Percentiles rank a stretch among this genome's conserved stretches.
These are phyloP conservation scores for Candida lessepsii DNA, from an alignment of 805 yeast genomes.

Conservation along the genomic window DNA sequence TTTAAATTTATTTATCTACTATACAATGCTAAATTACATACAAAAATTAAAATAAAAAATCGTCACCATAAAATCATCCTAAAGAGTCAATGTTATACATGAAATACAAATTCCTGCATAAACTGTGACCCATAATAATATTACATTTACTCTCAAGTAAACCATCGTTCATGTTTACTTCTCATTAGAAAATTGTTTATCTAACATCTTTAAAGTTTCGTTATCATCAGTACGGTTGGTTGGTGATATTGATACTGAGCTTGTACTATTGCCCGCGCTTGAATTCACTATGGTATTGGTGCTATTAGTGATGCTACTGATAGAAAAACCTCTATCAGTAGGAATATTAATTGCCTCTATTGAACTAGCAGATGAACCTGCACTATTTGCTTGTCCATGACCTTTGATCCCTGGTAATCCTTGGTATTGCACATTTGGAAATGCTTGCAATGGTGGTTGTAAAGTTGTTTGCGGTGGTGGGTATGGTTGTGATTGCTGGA, in stretches of 20 bases:
- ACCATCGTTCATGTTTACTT: too few species aligned
- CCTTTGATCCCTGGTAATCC: not conserved
- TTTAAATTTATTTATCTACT: too few species aligned
- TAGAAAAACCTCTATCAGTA: conserved; percentile 2
- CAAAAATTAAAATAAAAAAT: too few species aligned
- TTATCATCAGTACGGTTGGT: conserved; percentile 13
- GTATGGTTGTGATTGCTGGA: not conserved
- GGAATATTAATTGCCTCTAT: conserved; percentile 4
- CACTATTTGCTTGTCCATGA: not conserved
- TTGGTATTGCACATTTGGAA: too few species aligned
- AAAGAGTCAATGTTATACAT: too few species aligned
- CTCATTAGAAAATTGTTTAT: conserved; percentile 17
- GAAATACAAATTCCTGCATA: too few species aligned
- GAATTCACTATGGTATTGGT: not conserved
- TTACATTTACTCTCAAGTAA: too few species aligned
- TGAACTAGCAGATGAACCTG: not conserved
- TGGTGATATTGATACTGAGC: conserved; percentile 5
- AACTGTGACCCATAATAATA: too few species aligned
- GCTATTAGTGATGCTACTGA: conserved; percentile 1
- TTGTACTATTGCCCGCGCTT: not conserved
- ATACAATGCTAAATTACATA: too few species aligned
- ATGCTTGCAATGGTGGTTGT: not conserved
- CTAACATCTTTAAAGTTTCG: conserved; percentile 20
- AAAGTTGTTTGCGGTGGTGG: not conserved
- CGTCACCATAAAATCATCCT: too few species aligned